phyloP scores from a whole-genome alignment of 441 rosid genomes.

The Manihot esculenta region DNA sequence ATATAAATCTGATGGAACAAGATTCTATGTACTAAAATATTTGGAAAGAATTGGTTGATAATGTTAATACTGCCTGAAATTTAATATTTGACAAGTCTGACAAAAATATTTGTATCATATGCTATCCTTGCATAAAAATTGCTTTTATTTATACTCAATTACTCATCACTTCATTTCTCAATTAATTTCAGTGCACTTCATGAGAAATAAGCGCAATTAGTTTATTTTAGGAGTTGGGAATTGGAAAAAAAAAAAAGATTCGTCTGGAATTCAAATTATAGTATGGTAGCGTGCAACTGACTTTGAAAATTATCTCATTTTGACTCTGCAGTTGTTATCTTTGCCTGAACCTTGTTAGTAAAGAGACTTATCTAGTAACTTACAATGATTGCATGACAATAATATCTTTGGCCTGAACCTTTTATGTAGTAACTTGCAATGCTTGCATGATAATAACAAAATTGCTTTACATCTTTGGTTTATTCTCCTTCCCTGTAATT shows the following conservation, averaged over 20 bases:
- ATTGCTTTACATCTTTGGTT: neutral
- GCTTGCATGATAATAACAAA: constrained; percentile 6
- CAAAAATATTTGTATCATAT: neutral
- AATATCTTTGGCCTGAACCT: neutral
- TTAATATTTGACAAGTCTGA: neutral
- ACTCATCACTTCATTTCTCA: neutral
- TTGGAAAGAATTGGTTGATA: neutral
- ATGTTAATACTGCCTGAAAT: neutral
- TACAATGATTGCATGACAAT: constrained; percentile 7
- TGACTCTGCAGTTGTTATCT: neutral
- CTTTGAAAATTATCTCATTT: neutral
- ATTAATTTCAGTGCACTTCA: neutral
- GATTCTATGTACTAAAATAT: neutral
- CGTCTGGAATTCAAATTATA: neutral
- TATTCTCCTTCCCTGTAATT: neutral
- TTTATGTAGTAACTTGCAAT: neutral
- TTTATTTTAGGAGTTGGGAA: neutral
- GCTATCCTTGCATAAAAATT: neutral
- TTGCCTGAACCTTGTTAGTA: constrained; percentile 1
- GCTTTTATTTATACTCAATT: neutral
- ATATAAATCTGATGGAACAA: neutral
- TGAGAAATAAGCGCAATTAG: neutral
- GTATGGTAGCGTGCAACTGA: neutral
- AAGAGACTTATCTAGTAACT: neutral
- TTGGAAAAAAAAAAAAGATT: neutral